Evolutionary conservation across 257 asterid genomes (phyloP).

Genomic region (Plantago elongata): DNA sequence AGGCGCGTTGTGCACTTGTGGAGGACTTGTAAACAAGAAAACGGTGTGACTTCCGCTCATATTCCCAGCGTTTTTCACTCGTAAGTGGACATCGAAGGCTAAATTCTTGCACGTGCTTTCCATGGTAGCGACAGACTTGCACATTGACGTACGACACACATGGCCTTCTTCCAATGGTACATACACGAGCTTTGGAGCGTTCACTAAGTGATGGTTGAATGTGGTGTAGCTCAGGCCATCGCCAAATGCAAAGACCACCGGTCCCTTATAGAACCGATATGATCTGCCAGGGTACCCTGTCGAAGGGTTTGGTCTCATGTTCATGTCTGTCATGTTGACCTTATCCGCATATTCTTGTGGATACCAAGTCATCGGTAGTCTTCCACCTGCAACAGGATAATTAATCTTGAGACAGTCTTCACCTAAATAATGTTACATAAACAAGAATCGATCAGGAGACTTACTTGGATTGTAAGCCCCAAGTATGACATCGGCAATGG

Average conservation of each 20-base stretch:
- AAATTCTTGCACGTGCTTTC: constrained; percentile 31
- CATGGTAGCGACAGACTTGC: constrained; percentile 35
- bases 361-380: constrained; percentile 74
- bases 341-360: constrained; percentile 51
- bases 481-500: constrained; percentile 50
- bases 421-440: background rate
- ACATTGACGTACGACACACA: constrained; percentile 33
- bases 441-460: constrained; percentile 8
- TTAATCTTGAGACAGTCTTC: background rate
- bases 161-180: constrained; percentile 39
- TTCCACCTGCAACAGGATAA: constrained; percentile 39
- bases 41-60: constrained; percentile 50
- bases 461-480: constrained; percentile 57
- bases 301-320: constrained; percentile 59
- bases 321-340: constrained; percentile 56
- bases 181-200: constrained; percentile 39
- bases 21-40: constrained; percentile 52
- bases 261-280: constrained; percentile 57
- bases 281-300: constrained; percentile 64
- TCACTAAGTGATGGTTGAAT: constrained; percentile 36
- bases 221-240: constrained; percentile 48
- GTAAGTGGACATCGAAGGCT: constrained; percentile 34
- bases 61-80: constrained; percentile 44
- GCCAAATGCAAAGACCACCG: constrained; percentile 42
- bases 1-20: constrained; percentile 56